Evolutionary conservation across 129 eudicot genomes (phyloP), one percentile per base, ranked within the genome.

Genomic region (Flaveria sonorensis): DNA sequence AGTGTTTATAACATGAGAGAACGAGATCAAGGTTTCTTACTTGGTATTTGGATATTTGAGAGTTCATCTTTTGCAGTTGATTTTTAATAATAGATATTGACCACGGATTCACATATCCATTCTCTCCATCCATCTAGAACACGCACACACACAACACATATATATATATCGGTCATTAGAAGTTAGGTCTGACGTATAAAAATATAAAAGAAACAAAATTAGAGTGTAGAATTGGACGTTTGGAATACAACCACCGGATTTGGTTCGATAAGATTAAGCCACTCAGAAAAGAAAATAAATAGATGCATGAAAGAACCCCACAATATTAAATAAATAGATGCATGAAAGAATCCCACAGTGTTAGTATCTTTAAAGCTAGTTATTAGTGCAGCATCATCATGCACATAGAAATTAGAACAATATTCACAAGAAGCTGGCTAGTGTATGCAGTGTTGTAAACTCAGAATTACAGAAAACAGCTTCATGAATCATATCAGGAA

Each of bases 31-130:
- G 28, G 43, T 45, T 26, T 48, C 89, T 87, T 77, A 93, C 98
- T 60, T 89, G 86, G 68, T 79, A 93, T 72, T 89, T 83, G 66
- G 80, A 70, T 12, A 93, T 80, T 51, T 87, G 74, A 73, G 89
- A 43, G 53, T 89, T 85, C 88, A 86, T 83, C 89, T 86, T 89
- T 81, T 61, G 90, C 83, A 89, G 48, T 26, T 90, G 78, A 51
- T 74, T 80, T 73, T 87, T 86, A 19, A 86, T 70, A 70, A 81
- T 81, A 28, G 90, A 64, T 67, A 83, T 73, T 45, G 87, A 85
- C 98, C 98, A 93, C 43, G 98, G 98, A 84, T 91, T 87, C 48
- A 84, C 70, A 52, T 26, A 78, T 63, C 79, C 83, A 51, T 66
- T 19, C 62, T 88, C 68, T 16, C 72, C 68, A 60, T 76, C 88